A percentile compares a stretch with the other conserved stretches of the same genome.
Evolutionary conservation across 2,329 filamentous ascomycete species (phyloP).

Genomic region (Phaeosphaeriaceae sp.): DNA sequence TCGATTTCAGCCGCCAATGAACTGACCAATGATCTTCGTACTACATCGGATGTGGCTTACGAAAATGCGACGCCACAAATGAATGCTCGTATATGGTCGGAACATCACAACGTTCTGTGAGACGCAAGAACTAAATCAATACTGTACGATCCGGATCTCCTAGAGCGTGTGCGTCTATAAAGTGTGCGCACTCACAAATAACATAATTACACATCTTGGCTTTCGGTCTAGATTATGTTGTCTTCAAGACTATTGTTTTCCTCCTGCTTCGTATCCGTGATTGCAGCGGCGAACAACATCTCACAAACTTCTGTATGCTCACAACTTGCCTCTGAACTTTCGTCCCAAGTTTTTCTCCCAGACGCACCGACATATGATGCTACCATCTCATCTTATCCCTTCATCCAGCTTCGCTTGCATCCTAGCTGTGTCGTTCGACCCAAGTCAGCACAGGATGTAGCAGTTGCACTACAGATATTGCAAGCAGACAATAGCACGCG

Average conservation of each 20-base stretch:
- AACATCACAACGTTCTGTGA: not conserved
- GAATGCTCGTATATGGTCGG: slow-evolving; percentile 6
- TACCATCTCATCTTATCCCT: slow-evolving; percentile 31
- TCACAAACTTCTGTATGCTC: slow-evolving; percentile 12
- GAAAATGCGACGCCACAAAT: slow-evolving; percentile 1
- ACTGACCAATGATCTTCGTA: not conserved
- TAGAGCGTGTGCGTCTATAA: not conserved
- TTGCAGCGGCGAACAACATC: not conserved
- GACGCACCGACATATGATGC: slow-evolving; percentile 27
- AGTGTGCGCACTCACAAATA: not conserved
- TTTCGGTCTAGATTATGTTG: slow-evolving; percentile 11
- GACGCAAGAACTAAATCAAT: not conserved
- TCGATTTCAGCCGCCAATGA: not conserved
- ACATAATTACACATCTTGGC: not conserved
- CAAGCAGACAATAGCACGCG: slow-evolving; percentile 14
- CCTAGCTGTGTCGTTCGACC: slow-evolving; percentile 33
- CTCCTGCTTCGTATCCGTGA: slow-evolving; percentile 1
- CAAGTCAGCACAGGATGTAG: slow-evolving; percentile 23
- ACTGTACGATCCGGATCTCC: not conserved
- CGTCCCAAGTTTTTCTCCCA: slow-evolving; percentile 23
- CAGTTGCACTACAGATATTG: slow-evolving; percentile 20
- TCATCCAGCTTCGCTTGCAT: slow-evolving; percentile 22
- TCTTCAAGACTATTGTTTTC: slow-evolving; percentile 5
- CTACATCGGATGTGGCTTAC: not conserved
- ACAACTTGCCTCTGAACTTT: slow-evolving; percentile 18